Conservation (phyloP, 2,329 filamentous ascomycete species). For the Leptographium wingfieldii region DNA sequence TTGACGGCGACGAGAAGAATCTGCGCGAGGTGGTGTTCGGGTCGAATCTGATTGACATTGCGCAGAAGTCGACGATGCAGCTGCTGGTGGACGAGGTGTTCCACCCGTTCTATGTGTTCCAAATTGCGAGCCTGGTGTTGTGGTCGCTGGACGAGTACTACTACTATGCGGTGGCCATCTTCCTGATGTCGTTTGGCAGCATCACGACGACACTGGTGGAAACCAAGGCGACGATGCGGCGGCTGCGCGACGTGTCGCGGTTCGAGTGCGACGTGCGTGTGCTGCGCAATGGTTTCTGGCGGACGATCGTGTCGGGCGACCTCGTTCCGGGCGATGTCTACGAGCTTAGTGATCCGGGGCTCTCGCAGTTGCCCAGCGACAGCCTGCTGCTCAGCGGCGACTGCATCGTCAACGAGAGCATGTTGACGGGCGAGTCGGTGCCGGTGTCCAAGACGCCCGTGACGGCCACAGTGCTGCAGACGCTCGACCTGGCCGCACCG, state of each 20-base stretch:
- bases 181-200: conserved; percentile 85
- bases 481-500: conserved; percentile 66
- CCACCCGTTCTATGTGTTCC: conserved; percentile 97
- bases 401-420: conserved; percentile 98
- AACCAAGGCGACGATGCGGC: conserved; percentile 82
- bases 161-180: conserved; percentile 93
- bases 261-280: conserved; percentile 96
- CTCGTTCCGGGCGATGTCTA: conserved; percentile 93
- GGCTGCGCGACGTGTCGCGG: conserved; percentile 78
- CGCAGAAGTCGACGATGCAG: conserved; percentile 73
- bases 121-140: conserved; percentile 82
- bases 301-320: conserved; percentile 72
- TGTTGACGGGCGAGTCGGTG: conserved; percentile 95
- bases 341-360: conserved; percentile 85
- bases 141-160: conserved; percentile 97
- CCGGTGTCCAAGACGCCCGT: conserved; percentile 87
- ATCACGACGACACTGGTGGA: conserved; percentile 83
- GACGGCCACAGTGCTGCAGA: conserved; percentile 63
- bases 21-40: conserved; percentile 79
- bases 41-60: conserved; percentile 80
- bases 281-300: conserved; percentile 90
- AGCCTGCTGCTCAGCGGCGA: conserved; percentile 85
- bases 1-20: conserved; percentile 81
- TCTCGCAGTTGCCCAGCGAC: conserved; percentile 83
- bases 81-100: conserved; percentile 88